These are phyloP conservation scores for Trichophyton equinum DNA, from an alignment of 2,329 filamentous ascomycete species.

Conservation along the genomic window DNA sequence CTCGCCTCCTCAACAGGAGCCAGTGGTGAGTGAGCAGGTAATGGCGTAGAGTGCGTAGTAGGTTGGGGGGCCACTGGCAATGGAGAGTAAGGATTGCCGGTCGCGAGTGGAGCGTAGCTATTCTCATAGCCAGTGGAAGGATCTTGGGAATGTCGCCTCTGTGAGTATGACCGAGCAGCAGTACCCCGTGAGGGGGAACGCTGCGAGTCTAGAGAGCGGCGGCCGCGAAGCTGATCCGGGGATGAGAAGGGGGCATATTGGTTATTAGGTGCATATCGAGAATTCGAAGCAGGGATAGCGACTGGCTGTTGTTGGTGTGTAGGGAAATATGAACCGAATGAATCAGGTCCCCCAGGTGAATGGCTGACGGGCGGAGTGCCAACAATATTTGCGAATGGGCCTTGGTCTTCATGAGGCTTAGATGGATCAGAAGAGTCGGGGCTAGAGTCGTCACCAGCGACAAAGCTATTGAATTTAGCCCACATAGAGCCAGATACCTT, in stretches of 20 bases:
- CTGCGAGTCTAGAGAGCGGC: constrained; percentile 39
- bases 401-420: constrained; percentile 49
- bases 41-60: constrained; percentile 23
- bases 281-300: constrained; percentile 22
- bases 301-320: constrained; percentile 22
- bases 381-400: constrained; percentile 71
- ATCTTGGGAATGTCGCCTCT: constrained; percentile 29
- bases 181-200: constrained; percentile 29
- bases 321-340: constrained; percentile 50
- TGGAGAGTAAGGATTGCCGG: constrained; percentile 19
- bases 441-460: constrained; percentile 77
- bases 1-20: constrained; percentile 30
- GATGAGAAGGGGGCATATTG: constrained; percentile 38
- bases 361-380: constrained; percentile 64
- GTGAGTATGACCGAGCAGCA: constrained; percentile 17
- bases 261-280: constrained; percentile 33
- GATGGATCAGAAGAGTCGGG: constrained; percentile 45
- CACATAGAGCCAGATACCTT: constrained; percentile 86
- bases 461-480: constrained; percentile 92
- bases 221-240: constrained; percentile 38
- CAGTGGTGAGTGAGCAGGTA: constrained; percentile 28
- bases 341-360: constrained; percentile 60
- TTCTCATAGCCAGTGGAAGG: constrained; percentile 23
- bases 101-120: constrained; percentile 22
- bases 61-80: constrained; percentile 10